Evolutionary conservation across 2,329 filamentous ascomycete genomes (phyloP).

Genomic region (Aspergillus ustus): DNA sequence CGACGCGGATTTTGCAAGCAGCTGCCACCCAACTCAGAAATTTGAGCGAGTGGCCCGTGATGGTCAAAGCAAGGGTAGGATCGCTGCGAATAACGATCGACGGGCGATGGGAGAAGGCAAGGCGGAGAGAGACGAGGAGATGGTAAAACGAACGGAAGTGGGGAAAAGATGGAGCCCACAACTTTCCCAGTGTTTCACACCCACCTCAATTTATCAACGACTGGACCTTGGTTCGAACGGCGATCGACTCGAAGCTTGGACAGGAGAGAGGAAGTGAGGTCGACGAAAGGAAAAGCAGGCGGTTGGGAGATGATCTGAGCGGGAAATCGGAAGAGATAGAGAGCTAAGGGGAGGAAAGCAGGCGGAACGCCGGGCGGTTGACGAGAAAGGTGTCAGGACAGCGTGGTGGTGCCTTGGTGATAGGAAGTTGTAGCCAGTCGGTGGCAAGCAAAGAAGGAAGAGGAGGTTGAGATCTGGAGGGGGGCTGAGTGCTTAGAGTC

Average conservation of each 20-base stretch:
- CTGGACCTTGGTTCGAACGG: background rate
- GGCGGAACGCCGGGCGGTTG: background rate
- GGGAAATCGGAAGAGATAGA: background rate
- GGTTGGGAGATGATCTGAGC: background rate
- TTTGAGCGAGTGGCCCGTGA: slow-evolving; percentile 6
- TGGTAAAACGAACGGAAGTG: slow-evolving; percentile 10
- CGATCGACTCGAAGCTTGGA: background rate
- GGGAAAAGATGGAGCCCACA: slow-evolving; percentile 15
- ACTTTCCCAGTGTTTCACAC: slow-evolving; percentile 1
- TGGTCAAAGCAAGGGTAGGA: slow-evolving; percentile 9
- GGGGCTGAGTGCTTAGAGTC: slow-evolving; percentile 10
- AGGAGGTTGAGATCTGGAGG: slow-evolving; percentile 13
- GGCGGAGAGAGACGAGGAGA: slow-evolving; percentile 1
- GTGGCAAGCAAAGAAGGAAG: background rate
- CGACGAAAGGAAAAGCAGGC: background rate
- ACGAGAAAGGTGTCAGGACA: background rate
- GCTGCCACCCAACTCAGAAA: slow-evolving; percentile 11
- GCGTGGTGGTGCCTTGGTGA: background rate
- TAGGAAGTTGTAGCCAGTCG: background rate
- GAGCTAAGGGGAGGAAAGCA: background rate
- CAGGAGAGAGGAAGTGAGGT: background rate
- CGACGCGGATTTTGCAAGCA: background rate
- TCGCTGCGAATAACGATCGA: slow-evolving; percentile 12
- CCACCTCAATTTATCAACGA: slow-evolving; percentile 6
- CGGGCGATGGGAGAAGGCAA: slow-evolving; percentile 5